Base-by-base conservation (phyloP, 2,329 filamentous ascomycete genomes). In the Aspergillus novoparasiticus region DNA sequence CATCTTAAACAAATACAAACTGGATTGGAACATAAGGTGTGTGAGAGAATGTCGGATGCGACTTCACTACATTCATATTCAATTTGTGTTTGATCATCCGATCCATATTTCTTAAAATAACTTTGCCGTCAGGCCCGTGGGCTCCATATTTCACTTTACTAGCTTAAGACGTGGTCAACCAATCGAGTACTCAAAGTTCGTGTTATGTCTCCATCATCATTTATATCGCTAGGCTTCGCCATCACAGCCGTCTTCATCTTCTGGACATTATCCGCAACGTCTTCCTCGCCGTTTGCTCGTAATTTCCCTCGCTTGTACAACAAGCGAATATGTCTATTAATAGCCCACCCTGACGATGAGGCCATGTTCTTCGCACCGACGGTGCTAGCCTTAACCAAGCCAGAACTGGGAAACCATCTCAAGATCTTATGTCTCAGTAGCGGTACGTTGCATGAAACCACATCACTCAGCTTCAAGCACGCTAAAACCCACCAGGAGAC, bases 341-440 rank as follows among this genome's bases (percentile, higher is more conserved):
- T 99, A 73, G 95, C 95, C 26, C 95, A 99, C 80, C 95, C 95
- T 0, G 95, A 99, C 79, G 95, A 99, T 74, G 95, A 99, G 82
- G 95, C 94, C 78, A 99, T 99, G 95, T 99, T 99, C 84, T 99
- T 99, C 80, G 89, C 93, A 66, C 95, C 95, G 0, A 91, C 93
- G 0, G 84, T 98, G 16, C 85, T 96, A 71, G 89, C 91, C n/a
- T 86, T 99, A 62, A 94, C 93, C 21, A 84, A 86, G 16, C 92
- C 93, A 4, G 87, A 89, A 63, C 84, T 90, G 23, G 91, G 92
- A 4, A 98, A 99, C 79, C 93, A 96, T 75, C 86, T 99, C 74
- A 95, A 96, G 80, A 96, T 99, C 66, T 81, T 98, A 61, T 99
- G 95, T 80, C 82, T 99, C 67, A 96, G 92, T 79, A 94, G 89